A percentile compares a stretch with the other conserved stretches of the same genome.
Conservation (phyloP, 139 green algal genomes). For the Chlamydomonas sphaeroides region DNA sequence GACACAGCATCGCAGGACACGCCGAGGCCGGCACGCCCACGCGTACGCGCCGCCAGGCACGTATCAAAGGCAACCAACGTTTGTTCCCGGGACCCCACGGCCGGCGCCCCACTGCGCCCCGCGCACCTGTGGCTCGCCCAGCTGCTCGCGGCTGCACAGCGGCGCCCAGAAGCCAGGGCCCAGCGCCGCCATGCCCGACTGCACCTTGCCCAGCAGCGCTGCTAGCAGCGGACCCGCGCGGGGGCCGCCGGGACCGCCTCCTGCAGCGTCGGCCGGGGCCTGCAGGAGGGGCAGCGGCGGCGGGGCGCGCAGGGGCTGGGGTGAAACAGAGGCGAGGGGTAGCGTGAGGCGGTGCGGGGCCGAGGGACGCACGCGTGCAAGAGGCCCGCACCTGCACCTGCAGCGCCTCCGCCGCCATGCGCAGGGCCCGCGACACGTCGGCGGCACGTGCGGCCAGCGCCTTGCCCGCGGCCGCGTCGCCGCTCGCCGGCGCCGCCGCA, state of each 20-base stretch:
- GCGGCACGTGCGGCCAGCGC: not conserved
- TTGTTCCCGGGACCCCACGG: no score
- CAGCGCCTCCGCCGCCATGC: slow-evolving; percentile 10
- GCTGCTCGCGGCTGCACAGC: slow-evolving; percentile 2
- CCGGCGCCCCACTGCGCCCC: not conserved
- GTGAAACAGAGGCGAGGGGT: no score
- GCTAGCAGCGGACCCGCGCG: not conserved
- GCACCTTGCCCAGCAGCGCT: not conserved
- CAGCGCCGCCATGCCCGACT: not conserved
- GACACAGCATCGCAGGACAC: no score
- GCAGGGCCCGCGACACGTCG: slow-evolving; percentile 13
- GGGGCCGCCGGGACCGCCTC: no score
- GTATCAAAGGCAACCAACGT: no score
- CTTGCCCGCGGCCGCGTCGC: not conserved
- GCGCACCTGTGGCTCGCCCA: slow-evolving; percentile 1
- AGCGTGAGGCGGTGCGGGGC: no score
- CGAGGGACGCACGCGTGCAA: no score
- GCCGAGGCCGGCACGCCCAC: no score
- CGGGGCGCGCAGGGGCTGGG: no score
- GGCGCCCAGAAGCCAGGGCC: slow-evolving; percentile 16
- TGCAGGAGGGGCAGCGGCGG: no score
- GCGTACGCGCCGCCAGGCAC: no score
- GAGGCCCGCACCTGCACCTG: not conserved
- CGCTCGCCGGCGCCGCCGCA: not conserved
- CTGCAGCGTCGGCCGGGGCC: no score